Evolutionary conservation across 1,284 basidiomycete species (phyloP).

Genomic region (Ganoderma lingzhi): DNA sequence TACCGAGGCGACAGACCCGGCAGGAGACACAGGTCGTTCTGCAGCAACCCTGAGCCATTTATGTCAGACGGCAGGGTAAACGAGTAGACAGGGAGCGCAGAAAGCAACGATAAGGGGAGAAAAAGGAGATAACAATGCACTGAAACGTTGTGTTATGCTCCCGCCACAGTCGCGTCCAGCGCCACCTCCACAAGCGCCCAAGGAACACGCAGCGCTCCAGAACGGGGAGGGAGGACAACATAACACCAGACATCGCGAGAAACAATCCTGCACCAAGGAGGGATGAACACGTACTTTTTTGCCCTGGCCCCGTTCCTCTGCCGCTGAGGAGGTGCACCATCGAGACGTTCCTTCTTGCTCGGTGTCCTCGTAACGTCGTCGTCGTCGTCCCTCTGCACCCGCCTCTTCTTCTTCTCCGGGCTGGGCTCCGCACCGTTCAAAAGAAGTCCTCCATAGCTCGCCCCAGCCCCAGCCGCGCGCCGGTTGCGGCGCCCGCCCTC

Average conservation of each 20-base stretch:
- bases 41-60: conserved; percentile 41
- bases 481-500: conserved; percentile 65
- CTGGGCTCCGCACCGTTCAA: conserved; percentile 46
- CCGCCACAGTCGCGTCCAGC: conserved; percentile 1
- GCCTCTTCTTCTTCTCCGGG: conserved; percentile 73
- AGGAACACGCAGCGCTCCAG: background rate
- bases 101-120: background rate
- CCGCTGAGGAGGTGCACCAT: conserved; percentile 52
- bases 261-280: background rate
- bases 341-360: conserved; percentile 48
- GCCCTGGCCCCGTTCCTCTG: conserved; percentile 58
- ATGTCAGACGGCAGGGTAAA: background rate
- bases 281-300: conserved; percentile 60
- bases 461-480: conserved; percentile 44
- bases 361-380: conserved; percentile 55
- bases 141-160: background rate
- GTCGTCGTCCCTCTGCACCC: conserved; percentile 66
- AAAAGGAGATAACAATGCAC: background rate
- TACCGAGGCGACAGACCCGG: conserved; percentile 75
- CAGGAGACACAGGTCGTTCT: conserved; percentile 72
- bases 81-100: background rate
- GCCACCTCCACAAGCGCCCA: conserved; percentile 5
- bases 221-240: background rate
- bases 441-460: conserved; percentile 34
- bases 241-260: background rate